Base-by-base conservation (phyloP, 208 protist genomes). In the Histomonas meleagridis region DNA sequence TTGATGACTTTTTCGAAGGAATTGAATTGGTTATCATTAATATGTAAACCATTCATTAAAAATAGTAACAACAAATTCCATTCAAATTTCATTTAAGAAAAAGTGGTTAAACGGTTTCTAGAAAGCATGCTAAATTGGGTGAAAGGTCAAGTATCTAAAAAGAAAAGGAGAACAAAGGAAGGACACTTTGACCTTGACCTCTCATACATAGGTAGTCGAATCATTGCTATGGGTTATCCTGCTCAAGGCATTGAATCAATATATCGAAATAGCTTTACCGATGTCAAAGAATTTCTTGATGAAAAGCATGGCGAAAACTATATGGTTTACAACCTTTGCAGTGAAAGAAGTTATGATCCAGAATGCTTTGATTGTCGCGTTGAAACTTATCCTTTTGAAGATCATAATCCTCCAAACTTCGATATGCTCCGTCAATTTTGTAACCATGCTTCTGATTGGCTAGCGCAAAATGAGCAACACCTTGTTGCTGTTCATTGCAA, bases 401-500 rank as follows among this genome's bases (percentile, higher is more conserved):
- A 95, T 92, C 94, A 95, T 62, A 92, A 93, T 65, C 62, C 92
- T 26, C 93, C 93, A 43, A 46, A 90, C 26, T 90, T 93, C 43
- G 55, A 92, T 40, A 51, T 92, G 26, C 69, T 94, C 18, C 12
- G 86, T 48, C 32, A 65, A 23, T 93, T 93, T 60, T 92, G 90
- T 46, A 49, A 72, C 18, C n/a, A 5, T 65, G 90, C 90, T 55
- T 35, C n/a, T 21, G 60, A 57, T 26, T 93, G 43, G n/a, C 49
- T 92, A 0, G 32, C 51, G 23, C 49, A 43, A 81, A 55, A 93
- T 81, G 18, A 91, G 46, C 76, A 92, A 18, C 97, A 97, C 92
- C 95, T 97, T 0, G 95, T 95, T 4, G 97, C 96, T 2, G 95
- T 98, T 90, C 97, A 98, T 94, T 98, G 97, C 94, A 97, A 98